These are phyloP conservation scores for Hanseniaspora clermontiae DNA, from an alignment of 805 yeast species.

Conservation along the genomic window DNA sequence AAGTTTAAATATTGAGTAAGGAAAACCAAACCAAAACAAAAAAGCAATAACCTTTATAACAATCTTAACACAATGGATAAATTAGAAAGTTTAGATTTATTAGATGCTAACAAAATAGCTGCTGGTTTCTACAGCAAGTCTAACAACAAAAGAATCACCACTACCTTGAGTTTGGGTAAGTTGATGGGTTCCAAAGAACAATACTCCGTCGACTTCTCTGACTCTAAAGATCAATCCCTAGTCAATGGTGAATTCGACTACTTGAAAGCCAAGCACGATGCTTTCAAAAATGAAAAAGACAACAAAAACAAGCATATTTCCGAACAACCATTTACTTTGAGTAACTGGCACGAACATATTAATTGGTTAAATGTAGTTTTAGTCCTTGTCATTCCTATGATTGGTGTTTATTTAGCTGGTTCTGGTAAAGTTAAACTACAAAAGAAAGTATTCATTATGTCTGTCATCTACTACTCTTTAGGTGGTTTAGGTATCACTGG, in stretches of 20 bases:
- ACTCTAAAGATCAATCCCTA: conserved; percentile 33
- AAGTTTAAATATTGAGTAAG: not conserved
- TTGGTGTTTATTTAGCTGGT: conserved; percentile 38
- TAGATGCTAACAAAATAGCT: conserved; percentile 63
- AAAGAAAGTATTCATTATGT: conserved; percentile 35
- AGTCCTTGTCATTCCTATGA: conserved; percentile 47
- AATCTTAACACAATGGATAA: conserved; percentile 9
- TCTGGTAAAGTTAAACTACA: conserved; percentile 36
- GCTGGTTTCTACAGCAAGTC: conserved; percentile 42
- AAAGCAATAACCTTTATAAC: not conserved
- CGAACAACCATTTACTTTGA: conserved; percentile 64
- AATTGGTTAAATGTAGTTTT: conserved; percentile 66
- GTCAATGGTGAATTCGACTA: conserved; percentile 29
- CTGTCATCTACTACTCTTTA: conserved; percentile 40
- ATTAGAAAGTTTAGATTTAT: conserved; percentile 39
- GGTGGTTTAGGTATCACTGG: conserved; percentile 72
- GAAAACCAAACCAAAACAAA: not conserved
- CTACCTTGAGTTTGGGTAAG: conserved; percentile 68
- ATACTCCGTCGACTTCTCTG: conserved; percentile 46
- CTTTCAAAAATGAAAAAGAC: conserved; percentile 28
- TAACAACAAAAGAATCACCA: conserved; percentile 53
- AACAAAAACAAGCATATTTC: conserved; percentile 43
- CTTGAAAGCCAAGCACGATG: conserved; percentile 15
- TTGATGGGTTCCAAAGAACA: conserved; percentile 72
- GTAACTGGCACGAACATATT: conserved; percentile 61